Evolutionary conservation across 768 basidiomycete genomes (phyloP).

Genomic region (Rhodotorula taiwanensis): DNA sequence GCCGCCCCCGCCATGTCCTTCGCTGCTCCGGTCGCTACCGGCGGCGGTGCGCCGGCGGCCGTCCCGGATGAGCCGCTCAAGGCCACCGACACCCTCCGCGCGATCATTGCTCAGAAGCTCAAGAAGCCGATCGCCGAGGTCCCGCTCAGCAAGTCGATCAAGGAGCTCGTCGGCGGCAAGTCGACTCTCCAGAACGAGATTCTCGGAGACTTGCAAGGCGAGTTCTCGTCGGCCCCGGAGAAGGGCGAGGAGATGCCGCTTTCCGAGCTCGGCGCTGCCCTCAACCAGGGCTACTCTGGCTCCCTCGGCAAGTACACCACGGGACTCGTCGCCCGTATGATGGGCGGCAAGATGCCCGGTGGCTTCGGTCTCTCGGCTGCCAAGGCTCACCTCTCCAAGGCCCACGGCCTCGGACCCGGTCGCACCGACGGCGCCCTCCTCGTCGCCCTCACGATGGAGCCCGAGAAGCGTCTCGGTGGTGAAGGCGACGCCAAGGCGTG

Average conservation of each 20-base stretch:
- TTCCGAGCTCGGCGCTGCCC: conserved; percentile 82
- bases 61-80: conserved; percentile 84
- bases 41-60: conserved; percentile 54
- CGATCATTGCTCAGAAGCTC: conserved; percentile 91
- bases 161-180: conserved; percentile 96
- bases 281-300: conserved; percentile 75
- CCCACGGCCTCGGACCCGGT: conserved; percentile 87
- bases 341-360: conserved; percentile 96
- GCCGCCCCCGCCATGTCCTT: conserved; percentile 46
- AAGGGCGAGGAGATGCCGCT: conserved; percentile 96
- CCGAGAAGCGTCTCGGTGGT: conserved; percentile 81
- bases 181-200: conserved; percentile 99
- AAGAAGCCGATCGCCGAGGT: conserved; percentile 90
- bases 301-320: conserved; percentile 86
- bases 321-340: conserved; percentile 79
- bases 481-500: conserved; percentile 90
- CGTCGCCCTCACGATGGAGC: conserved; percentile 85
- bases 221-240: conserved; percentile 90
- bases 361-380: conserved; percentile 92
- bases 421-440: conserved; percentile 86
- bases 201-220: conserved; percentile 87
- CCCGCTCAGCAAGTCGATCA: conserved; percentile 86
- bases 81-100: conserved; percentile 74
- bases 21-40: conserved; percentile 46
- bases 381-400: conserved; percentile 79